phyloP scores from a whole-genome alignment of 2,329 filamentous ascomycete species.

The Colletotrichum phormii region DNA sequence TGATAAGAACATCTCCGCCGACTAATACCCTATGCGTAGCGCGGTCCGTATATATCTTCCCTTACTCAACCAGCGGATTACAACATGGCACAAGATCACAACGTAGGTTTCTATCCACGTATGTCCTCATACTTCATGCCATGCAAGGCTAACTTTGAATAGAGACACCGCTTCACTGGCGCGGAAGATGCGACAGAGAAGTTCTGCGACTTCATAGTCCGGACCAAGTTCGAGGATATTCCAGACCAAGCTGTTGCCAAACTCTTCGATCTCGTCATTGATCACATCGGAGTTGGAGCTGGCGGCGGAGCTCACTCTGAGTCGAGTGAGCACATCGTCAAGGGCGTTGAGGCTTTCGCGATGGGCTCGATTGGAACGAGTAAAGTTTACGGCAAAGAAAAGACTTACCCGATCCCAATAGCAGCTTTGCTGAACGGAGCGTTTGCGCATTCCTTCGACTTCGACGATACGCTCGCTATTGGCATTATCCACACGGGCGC shows the following conservation, averaged over 20 bases:
- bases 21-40: not conserved
- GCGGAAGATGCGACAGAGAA: not conserved
- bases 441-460: slow-evolving; percentile 56
- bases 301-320: slow-evolving; percentile 40
- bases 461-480: slow-evolving; percentile 56
- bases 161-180: not conserved
- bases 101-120: not conserved
- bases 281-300: slow-evolving; percentile 41
- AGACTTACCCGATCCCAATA: slow-evolving; percentile 49
- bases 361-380: slow-evolving; percentile 40
- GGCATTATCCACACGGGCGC: slow-evolving; percentile 55
- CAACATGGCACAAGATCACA: not conserved
- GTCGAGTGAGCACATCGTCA: slow-evolving; percentile 43
- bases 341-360: slow-evolving; percentile 47
- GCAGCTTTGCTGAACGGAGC: slow-evolving; percentile 55
- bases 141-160: not conserved
- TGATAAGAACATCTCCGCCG: not conserved
- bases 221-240: not conserved
- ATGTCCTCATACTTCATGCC: not conserved
- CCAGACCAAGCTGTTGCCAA: slow-evolving; percentile 25
- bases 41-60: not conserved
- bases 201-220: slow-evolving; percentile 9
- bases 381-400: slow-evolving; percentile 49
- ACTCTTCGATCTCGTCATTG: slow-evolving; percentile 41
- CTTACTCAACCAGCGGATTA: not conserved